Evolutionary conservation across 2,329 filamentous ascomycete species (phyloP), one percentile per base, ranked within the genome.

Genomic region (Aaosphaeria pasadenensis): DNA sequence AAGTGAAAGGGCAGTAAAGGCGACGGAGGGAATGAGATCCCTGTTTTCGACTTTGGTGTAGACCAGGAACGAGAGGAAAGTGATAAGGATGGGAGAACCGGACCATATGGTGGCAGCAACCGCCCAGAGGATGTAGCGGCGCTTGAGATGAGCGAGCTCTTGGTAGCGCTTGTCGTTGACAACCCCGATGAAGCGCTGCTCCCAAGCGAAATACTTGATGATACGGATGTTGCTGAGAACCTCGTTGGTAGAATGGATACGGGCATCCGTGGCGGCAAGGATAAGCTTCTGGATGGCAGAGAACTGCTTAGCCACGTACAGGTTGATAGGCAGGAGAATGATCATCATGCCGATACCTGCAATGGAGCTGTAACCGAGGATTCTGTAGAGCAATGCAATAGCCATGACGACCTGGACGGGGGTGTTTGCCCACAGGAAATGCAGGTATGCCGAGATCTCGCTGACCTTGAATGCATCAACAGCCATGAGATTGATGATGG

Each of bases 401-500:
- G 91, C 89, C 41, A 96, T 82, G 41, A 88, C 74, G 36, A 99
- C 81, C 71, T 97, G 91, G 0, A 94, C 88, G 0, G 94, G 94
- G 1, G 92, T 91, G 52, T 88, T 86, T 0, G 91, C 92, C 77
- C 92, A 88, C n/a, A 99, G 77, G 71, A 95, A 99, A 71, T 99
- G 94, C 31, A 99, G 77, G 67, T 99, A 99, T 0, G 92, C 88
- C 35, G 90, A 94, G 50, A 96, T 86, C 67, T 99, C 94, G 53
- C 89, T 88, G 47, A 99, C 90, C 74, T 99, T 99, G 83, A 97
- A 97, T 42, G 92, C 96, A 75, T 99, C 95, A 38, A 99, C 95
- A 7, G 94, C 95, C 94, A 99, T 99, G 56, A 99, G 78, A 70
- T 97, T 99, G 76, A 99, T 99, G 63, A 99, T 96, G n/a, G 94